phyloP scores from a whole-genome alignment of 1,139 yeast genomes.

The Geotrichum cucujoidarum region DNA sequence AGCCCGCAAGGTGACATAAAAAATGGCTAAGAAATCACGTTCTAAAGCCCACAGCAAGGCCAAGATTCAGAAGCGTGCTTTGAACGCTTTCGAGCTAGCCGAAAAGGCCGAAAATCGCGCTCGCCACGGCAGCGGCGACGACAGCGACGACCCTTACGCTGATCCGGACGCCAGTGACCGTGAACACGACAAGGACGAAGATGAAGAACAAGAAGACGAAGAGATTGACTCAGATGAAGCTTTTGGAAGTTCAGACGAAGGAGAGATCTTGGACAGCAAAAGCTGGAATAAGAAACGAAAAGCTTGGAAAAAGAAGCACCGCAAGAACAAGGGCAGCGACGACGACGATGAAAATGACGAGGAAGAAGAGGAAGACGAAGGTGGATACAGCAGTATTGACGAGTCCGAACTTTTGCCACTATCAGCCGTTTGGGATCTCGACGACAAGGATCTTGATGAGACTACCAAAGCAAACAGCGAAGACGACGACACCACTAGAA shows the following conservation, averaged over 20 bases:
- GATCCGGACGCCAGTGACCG: slow-evolving; percentile 35
- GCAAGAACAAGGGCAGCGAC: slow-evolving; percentile 17
- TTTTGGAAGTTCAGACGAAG: slow-evolving; percentile 36
- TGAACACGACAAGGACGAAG: slow-evolving; percentile 32
- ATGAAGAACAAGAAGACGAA: slow-evolving; percentile 40
- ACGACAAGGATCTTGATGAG: slow-evolving; percentile 43
- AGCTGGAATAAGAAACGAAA: slow-evolving; percentile 25
- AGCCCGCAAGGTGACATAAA: no score
- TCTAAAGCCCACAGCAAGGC: slow-evolving; percentile 14
- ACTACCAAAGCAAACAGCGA: slow-evolving; percentile 24
- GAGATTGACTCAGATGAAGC: slow-evolving; percentile 45
- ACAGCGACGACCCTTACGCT: slow-evolving; percentile 33
- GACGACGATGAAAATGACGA: slow-evolving; percentile 19
- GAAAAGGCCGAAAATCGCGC: slow-evolving; percentile 26
- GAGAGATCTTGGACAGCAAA: slow-evolving; percentile 24
- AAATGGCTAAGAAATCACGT: slow-evolving; percentile 12
- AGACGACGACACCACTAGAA: slow-evolving; percentile 19
- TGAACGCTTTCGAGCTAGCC: slow-evolving; percentile 51
- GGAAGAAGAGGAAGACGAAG: slow-evolving; percentile 39
- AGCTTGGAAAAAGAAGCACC: slow-evolving; percentile 21
- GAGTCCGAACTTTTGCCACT: slow-evolving; percentile 69
- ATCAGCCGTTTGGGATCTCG: slow-evolving; percentile 86
- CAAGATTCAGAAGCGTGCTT: slow-evolving; percentile 26
- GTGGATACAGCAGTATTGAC: slow-evolving; percentile 48
- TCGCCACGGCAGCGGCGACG: slow-evolving; percentile 21